Conservation (phyloP, 768 basidiomycete genomes). For the Tulasnella sp. region DNA sequence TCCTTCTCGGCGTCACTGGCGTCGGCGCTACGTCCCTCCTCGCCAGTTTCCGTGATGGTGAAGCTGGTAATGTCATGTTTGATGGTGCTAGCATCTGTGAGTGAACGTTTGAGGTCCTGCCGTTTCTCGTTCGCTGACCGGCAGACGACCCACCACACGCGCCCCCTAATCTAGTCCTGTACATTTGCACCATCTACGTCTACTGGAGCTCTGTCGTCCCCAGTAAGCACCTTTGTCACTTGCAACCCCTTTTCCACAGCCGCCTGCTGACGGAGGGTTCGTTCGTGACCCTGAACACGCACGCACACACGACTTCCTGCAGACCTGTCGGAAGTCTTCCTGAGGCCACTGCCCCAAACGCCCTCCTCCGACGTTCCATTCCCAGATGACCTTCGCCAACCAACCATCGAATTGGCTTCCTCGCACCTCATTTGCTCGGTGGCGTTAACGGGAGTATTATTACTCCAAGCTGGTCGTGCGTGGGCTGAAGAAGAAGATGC, state of each 20-base stretch:
- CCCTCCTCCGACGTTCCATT: conserved; percentile 46
- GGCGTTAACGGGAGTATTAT: conserved; percentile 79
- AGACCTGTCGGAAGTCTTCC: conserved; percentile 62
- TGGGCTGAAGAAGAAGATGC: conserved; percentile 74
- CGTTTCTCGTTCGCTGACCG: not conserved
- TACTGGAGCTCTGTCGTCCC: conserved; percentile 76
- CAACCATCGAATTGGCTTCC: conserved; percentile 75
- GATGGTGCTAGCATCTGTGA: conserved; percentile 84
- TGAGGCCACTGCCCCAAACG: conserved; percentile 45
- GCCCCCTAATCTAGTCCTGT: conserved; percentile 54
- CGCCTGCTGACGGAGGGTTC: not conserved
- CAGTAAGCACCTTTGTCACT: conserved; percentile 48
- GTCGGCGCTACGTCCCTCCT: conserved; percentile 65
- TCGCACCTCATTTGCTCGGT: conserved; percentile 83
- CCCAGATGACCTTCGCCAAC: conserved; percentile 56
- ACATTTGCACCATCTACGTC: conserved; percentile 63
- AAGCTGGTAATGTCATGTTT: conserved; percentile 85
- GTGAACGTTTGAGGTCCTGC: conserved; percentile 34
- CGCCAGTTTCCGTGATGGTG: conserved; percentile 71
- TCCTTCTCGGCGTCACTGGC: conserved; percentile 52
- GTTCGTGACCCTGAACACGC: conserved; percentile 5
- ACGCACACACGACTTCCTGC: conserved; percentile 10
- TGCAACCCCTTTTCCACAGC: not conserved
- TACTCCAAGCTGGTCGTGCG: conserved; percentile 76
- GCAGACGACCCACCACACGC: not conserved